Conservation (phyloP, 2,329 filamentous ascomycete genomes). For the Apiospora pterosperma region DNA sequence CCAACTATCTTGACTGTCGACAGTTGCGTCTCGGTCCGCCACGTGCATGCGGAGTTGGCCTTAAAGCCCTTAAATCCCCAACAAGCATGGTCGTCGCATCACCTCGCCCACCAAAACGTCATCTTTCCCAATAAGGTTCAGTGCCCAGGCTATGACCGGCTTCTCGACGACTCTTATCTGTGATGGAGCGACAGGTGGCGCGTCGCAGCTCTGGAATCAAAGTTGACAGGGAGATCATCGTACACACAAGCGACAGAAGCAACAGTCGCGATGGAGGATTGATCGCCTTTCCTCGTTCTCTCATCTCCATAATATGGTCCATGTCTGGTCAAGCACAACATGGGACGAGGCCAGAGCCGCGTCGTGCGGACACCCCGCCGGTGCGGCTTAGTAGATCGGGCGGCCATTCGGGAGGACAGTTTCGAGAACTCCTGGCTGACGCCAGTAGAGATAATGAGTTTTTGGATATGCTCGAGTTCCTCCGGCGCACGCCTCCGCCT, state of each 20-base stretch:
- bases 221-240: constrained; percentile 4
- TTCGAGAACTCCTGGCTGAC: background rate
- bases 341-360: constrained; percentile 4
- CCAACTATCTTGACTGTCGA: background rate
- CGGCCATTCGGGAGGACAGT: background rate
- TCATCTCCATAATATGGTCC: constrained; percentile 7
- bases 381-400: constrained; percentile 3
- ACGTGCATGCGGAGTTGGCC: background rate
- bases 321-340: constrained; percentile 4
- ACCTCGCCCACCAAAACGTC: background rate
- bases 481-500: constrained; percentile 46
- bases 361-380: background rate
- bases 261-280: background rate
- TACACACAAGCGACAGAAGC: background rate
- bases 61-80: background rate
- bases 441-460: background rate
- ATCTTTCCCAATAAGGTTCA: background rate
- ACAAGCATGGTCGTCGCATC: background rate
- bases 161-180: background rate
- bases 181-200: constrained; percentile 5
- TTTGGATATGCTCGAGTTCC: constrained; percentile 40
- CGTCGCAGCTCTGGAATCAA: constrained; percentile 3
- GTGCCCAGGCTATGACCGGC: background rate
- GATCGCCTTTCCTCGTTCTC: background rate
- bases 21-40: background rate